Base-by-base conservation (phyloP, 305 asterid genomes). In the Fraxinus latifolia region DNA sequence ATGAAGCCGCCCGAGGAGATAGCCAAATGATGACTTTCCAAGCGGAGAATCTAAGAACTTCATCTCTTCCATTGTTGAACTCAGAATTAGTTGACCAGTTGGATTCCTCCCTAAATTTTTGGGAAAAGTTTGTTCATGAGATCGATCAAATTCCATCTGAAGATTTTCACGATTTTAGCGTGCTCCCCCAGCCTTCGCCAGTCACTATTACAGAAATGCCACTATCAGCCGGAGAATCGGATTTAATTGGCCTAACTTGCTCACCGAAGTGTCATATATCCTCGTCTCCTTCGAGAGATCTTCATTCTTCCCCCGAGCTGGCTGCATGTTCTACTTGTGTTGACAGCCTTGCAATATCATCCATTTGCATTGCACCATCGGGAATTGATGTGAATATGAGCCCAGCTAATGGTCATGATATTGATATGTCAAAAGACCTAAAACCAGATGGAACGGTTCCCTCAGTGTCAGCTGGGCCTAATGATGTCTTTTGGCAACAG, bases 401-500 rank as follows among this genome's bases (percentile, higher is more conserved):
- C 88, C 94, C 94, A 62, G 76, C 78, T 29, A 88, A 74, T 76
- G 65, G 76, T 60, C 55, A 31, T 1, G 87, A 81, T 15, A 23
- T 34, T 21, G 84, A 83, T 42, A 21, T 55, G 42, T 32, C 79
- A 6, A 80, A 84, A 72, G 81, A 83, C 23, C 80, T 14, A 3
- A 80, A 25, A 7, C 77, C 29, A 33, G 86, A 83, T 37, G 55
- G 70, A 11, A n/a, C 9, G 3, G 19, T 80, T 65, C 83, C 74
- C 60, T 34, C 81, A 17, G 87, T 84, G 77, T 68, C 85, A 11
- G 78, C 83, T 8, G 97, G 89, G 33, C 84, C 80, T 23, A 93
- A 93, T 80, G 97, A 93, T 81, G 88, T 86, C 29, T 93, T 93
- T 70, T 93, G 97, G 97, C 95, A 93, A 72, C 97, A 93, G 88